Base-by-base conservation (phyloP, 2,329 filamentous ascomycete genomes). In the Penicillium occitanis region DNA sequence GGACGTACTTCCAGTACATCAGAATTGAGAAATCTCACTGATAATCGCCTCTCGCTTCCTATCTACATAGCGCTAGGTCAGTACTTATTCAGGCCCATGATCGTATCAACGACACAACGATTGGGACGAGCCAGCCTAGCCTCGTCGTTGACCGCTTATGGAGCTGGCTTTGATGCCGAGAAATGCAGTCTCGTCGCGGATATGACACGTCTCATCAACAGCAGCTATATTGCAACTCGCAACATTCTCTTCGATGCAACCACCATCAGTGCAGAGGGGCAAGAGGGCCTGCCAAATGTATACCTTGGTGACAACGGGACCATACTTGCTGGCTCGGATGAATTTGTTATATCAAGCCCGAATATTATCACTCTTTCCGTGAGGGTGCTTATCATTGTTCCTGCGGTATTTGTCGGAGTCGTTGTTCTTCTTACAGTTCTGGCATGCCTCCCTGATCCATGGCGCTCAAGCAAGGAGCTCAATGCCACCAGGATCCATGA, bases 211-310 rank as follows among this genome's bases (percentile, higher is more conserved):
- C 61, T 63, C 10, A 8, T 63, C 33, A 63, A 63, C 22, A 53
- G 19, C 30, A 28, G 28, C 48, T 63, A 63, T 44, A 42, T 63
- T 17, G 35, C 48, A 42, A 63, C 61, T n/a, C 61, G 61, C 19
- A 63, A 63, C n/a, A 63, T 63, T 55, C 37, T 63, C 4, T 53
- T 17, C 35, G 61, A 63, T 33, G 53, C 61, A 55, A 55, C 48
- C 35, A 37, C 37, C 7, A 63, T 63, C 6, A 63, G 61, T 44
- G n/a, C 13, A 30, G 10, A 22, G 14, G 48, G 61, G 22, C 48
- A 37, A n/a, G 25, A 11, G 2, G 48, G 22, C 28, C 13, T 63
- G 5, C 30, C 13, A 13, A 63, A 63, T 33, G 33, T n/a, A 17
- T 37, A 46, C 17, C n/a, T 7, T 19, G 44, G 10, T 46, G 44